phyloP scores from a whole-genome alignment of 73 alveolate species.

The Uronychia setigera region DNA sequence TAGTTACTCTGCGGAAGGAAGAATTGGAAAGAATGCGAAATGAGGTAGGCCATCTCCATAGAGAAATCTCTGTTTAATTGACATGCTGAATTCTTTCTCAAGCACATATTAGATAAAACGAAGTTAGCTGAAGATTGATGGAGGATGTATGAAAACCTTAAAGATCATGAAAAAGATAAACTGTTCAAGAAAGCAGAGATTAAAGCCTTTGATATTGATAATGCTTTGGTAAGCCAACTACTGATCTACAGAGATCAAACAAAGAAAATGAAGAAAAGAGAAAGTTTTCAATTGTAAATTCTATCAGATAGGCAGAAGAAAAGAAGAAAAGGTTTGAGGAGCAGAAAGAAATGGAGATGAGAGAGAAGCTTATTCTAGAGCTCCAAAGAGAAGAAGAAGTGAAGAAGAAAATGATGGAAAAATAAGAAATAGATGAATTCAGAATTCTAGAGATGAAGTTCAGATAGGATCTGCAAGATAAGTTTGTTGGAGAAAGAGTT shows the following conservation, averaged over 20 bases:
- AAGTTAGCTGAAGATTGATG: neutral
- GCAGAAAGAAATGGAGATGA: neutral
- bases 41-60: neutral
- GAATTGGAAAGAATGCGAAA: neutral
- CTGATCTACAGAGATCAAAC: neutral
- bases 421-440: neutral
- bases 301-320: neutral
- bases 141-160: neutral
- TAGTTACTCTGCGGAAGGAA: neutral
- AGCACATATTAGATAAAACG: neutral
- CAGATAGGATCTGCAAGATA: neutral
- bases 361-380: neutral
- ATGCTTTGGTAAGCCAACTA: neutral
- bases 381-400: neutral
- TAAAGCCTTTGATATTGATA: neutral
- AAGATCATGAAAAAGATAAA: neutral
- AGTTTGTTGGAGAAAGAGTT: neutral
- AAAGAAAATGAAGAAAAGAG: neutral
- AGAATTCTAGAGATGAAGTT: neutral
- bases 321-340: neutral
- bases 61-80: no score
- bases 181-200: neutral
- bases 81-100: neutral
- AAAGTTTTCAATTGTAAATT: neutral
- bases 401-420: neutral